Base-by-base conservation (phyloP, 148 eudicot species). In the Fagopyrum esculentum region DNA sequence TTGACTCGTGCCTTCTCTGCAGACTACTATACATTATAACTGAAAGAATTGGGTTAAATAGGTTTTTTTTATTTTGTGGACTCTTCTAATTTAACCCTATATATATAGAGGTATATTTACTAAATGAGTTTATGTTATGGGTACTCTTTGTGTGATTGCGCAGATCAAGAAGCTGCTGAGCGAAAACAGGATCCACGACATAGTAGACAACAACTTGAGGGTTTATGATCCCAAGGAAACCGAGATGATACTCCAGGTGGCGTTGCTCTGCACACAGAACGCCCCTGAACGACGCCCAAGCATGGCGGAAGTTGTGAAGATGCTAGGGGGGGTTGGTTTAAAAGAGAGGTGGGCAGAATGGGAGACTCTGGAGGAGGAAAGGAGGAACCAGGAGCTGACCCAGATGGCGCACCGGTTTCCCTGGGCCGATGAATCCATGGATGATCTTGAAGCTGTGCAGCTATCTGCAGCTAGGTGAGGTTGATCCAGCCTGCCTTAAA, bases 221-320 rank as follows among this genome's bases (percentile, higher is more conserved):
- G 72, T 71, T n/a, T 92, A 84, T 43, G 85, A 90, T 47, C 76
- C 79, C 19, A 78, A 81, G 80, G 98, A 95, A 83, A 96, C 89
- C 0, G 93, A 92, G 82, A 85, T 79, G 54, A 79, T 92, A 35
- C 79, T 95, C n/a, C 89, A 88, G 35, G 93, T 92, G n/a, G 98
- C 98, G 6, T 77, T 95, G 78, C 89, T 95, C 3, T 95, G 98
- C 87, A 86, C 98, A 3, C 96, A 95, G 77, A 82, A 81, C 63
- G 84, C 81, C 11, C 96, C 97, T 0, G 97, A 90, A 73, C 90
- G 88, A 12, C 92, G 97, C 59, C 98, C 98, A n/a, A 90, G 79
- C 75, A 95, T 95, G 97, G 81, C 89, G 64, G 88, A 90, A 78
- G 94, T 90, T 40, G 89, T 92, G 47, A 81, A 80, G 66, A 84